Conservation (phyloP, 73 alveolate species). For the Tetrahymena malaccensis region DNA sequence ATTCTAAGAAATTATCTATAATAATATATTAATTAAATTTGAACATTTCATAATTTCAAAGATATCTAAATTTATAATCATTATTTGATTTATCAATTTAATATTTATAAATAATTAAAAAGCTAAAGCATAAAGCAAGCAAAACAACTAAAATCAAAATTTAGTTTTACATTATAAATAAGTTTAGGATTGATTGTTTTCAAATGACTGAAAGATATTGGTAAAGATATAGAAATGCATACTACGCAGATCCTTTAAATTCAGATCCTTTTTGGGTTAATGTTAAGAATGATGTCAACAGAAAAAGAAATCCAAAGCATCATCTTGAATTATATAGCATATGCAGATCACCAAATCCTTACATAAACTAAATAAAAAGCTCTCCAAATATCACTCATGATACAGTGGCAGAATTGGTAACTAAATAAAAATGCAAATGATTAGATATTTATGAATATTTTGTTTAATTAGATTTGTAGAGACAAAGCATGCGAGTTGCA, state of each 20-base stretch:
- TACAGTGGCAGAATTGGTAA: conserved; percentile 33
- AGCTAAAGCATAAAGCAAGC: neutral
- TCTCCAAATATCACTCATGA: conserved; percentile 37
- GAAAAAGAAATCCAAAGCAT: conserved; percentile 36
- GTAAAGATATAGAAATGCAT: conserved; percentile 22
- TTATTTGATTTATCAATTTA: neutral
- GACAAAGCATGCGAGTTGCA: conserved; percentile 35
- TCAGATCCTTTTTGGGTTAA: conserved; percentile 40
- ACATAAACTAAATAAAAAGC: conserved; percentile 19
- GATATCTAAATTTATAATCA: neutral
- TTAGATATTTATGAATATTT: neutral
- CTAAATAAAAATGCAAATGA: neutral
- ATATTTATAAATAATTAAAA: no score
- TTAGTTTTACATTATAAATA: no score
- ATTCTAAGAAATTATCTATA: neutral
- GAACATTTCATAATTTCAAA: neutral
- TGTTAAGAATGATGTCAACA: conserved; percentile 24
- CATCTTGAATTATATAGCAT: conserved; percentile 36
- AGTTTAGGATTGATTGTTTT: neutral
- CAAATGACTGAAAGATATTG: conserved; percentile 44
- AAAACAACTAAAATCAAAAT: neutral
- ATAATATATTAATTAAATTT: no score
- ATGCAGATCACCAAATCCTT: conserved; percentile 40
- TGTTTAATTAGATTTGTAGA: conserved; percentile 5
- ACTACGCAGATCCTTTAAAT: conserved; percentile 34